phyloP scores from a whole-genome alignment of 441 rosid genomes.

The Eutrema salsugineum region DNA sequence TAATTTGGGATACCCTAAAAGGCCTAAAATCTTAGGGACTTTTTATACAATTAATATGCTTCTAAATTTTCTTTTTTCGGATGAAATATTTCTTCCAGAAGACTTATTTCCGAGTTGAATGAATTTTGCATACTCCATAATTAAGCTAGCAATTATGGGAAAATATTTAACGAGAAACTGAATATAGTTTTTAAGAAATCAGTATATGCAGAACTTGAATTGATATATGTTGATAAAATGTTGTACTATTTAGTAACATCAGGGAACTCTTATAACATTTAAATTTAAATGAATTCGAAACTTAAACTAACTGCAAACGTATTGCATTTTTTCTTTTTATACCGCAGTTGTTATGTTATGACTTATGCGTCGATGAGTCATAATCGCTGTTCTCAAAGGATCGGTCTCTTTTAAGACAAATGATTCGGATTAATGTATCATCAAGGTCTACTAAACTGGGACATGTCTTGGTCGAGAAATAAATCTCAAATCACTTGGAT shows the following conservation, averaged over 20 bases:
- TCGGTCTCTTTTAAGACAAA: not conserved
- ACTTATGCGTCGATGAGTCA: not conserved
- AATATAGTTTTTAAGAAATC: not conserved
- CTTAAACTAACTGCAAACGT: not conserved
- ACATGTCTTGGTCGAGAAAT: not conserved
- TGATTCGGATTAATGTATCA: not conserved
- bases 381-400: not conserved
- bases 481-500: not conserved
- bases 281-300: not conserved
- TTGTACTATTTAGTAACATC: not conserved
- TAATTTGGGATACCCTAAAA: slow-evolving; percentile 5
- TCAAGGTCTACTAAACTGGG: not conserved
- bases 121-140: no score
- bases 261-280: not conserved
- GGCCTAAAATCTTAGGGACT: not conserved
- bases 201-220: not conserved
- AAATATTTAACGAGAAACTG: not conserved
- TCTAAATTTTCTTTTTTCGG: not conserved
- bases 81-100: not conserved
- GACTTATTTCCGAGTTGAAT: not conserved
- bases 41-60: not conserved
- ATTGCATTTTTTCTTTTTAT: not conserved
- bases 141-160: not conserved
- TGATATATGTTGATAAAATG: not conserved
- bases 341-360: not conserved